These are phyloP conservation scores for Kluyveromyces dobzhanskii DNA, from an alignment of 805 yeast genomes.

Conservation along the genomic window DNA sequence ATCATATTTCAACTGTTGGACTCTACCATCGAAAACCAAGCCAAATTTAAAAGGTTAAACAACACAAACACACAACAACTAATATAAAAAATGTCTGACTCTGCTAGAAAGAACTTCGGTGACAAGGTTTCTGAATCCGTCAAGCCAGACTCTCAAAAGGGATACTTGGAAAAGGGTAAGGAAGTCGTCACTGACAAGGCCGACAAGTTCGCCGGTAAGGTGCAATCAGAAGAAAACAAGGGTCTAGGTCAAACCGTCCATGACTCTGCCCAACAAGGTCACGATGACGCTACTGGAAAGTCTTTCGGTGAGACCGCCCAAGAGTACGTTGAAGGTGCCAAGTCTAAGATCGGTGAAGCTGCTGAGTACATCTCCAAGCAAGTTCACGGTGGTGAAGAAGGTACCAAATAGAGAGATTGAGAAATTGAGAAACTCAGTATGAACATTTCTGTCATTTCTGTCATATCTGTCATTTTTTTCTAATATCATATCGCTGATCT, in stretches of 20 bases:
- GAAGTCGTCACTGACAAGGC: conserved; percentile 59
- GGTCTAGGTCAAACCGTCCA: conserved; percentile 59
- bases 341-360: conserved; percentile 39
- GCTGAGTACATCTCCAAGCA: conserved; percentile 40
- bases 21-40: too few species aligned
- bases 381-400: conserved; percentile 50
- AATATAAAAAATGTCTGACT: conserved; percentile 33
- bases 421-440: too few species aligned
- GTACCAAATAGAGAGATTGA: conserved; percentile 25
- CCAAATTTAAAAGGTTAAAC: too few species aligned
- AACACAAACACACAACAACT: conserved; percentile 3
- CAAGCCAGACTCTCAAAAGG: conserved; percentile 66
- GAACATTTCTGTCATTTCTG: too few species aligned
- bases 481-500: too few species aligned
- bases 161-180: conserved; percentile 56
- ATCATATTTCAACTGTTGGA: too few species aligned
- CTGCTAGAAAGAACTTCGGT: conserved; percentile 68
- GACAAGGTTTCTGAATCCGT: conserved; percentile 60
- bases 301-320: conserved; percentile 47
- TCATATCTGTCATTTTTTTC: too few species aligned
- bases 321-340: conserved; percentile 50
- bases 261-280: conserved; percentile 51
- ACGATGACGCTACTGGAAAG: conserved; percentile 41
- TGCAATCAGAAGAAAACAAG: conserved; percentile 61
- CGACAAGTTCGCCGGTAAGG: conserved; percentile 52